Percentiles rank a stretch among this genome's conserved stretches.
Conservation (phyloP, 176 grass and related monocot species). For the Miscanthus lutarioriparius region DNA sequence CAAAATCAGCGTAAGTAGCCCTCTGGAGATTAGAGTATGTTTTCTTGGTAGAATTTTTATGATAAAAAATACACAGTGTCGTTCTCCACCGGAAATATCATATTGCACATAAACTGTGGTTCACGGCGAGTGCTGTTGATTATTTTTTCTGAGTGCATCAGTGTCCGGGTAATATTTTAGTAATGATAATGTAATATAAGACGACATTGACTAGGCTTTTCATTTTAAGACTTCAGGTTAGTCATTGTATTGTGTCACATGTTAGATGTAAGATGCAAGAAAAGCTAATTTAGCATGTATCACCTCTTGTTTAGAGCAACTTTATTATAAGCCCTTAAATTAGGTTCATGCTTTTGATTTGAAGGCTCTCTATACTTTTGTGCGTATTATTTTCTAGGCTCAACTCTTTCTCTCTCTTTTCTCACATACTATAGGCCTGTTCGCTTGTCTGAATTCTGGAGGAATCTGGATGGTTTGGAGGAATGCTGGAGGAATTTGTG, state of each 20-base stretch:
- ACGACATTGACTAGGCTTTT: neutral
- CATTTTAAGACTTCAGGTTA: neutral
- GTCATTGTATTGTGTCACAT: neutral
- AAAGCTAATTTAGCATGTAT: neutral
- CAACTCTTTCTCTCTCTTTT: no score
- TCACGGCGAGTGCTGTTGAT: neutral
- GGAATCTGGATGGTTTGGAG: no score
- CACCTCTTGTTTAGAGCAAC: neutral
- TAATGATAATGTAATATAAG: neutral
- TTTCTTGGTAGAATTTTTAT: neutral
- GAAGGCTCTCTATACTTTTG: no score
- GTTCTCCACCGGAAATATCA: neutral
- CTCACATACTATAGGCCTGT: no score
- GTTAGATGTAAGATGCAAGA: neutral
- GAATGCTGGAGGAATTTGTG: no score
- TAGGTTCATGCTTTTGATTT: no score
- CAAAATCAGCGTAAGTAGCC: neutral
- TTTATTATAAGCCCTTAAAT: neutral
- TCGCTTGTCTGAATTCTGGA: no score
- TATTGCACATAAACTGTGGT: neutral
- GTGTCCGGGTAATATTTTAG: neutral
- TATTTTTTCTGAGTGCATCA: neutral
- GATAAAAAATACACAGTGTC: neutral
- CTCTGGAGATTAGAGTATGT: neutral
- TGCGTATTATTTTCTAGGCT: no score